Evolutionary conservation across 306 rosid species (phyloP).

Genomic region (Prunus armeniaca): DNA sequence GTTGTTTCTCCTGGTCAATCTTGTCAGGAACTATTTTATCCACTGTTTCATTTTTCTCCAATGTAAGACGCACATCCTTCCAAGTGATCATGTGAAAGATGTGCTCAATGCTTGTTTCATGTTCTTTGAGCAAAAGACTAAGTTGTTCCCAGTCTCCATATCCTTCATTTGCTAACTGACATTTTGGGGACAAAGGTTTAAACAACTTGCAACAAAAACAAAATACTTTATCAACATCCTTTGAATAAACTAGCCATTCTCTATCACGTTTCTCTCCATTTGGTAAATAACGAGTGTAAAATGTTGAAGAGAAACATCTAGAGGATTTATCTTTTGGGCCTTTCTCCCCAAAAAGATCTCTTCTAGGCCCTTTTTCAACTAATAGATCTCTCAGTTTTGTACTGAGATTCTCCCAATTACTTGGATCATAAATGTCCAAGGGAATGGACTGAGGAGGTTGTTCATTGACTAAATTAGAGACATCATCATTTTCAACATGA

Average conservation of each 20-base stretch:
- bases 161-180: neutral
- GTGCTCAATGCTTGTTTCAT: too few relatives aligned
- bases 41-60: too few relatives aligned
- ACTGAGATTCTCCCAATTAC: too few relatives aligned
- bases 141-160: neutral
- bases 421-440: too few relatives aligned
- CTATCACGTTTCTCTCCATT: constrained; percentile 7
- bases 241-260: neutral
- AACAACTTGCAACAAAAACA: neutral
- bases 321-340: neutral
- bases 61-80: too few relatives aligned
- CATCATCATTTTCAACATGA: too few relatives aligned
- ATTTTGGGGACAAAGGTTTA: too few relatives aligned
- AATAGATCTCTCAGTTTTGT: neutral
- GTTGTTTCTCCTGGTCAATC: neutral
- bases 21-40: too few relatives aligned
- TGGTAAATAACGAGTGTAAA: neutral
- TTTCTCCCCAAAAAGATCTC: neutral
- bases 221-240: neutral
- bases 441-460: too few relatives aligned
- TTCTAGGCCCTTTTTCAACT: neutral
- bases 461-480: too few relatives aligned
- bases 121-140: too few relatives aligned
- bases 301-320: neutral
- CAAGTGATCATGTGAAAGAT: too few relatives aligned